Evolutionary conservation across 257 asterid genomes (phyloP), one percentile per base, ranked within the genome.

Genomic region (Nicotiana undulata): DNA sequence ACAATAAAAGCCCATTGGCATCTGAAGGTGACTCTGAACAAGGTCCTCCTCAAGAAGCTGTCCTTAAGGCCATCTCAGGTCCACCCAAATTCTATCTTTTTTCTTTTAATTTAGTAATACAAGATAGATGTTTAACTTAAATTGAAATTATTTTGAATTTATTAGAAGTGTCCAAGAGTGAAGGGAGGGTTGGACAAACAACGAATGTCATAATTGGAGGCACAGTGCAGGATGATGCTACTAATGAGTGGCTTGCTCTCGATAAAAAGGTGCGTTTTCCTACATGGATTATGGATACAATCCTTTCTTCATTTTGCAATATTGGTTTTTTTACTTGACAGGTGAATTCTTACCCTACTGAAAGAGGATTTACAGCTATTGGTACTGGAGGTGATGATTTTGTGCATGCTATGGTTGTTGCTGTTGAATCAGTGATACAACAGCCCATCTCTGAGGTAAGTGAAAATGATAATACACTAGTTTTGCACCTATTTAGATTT

Each of bases 311-410:
- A 44, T 72, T 70, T 11, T 20, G 20, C 24, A 70, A 63, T 63
- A 29, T 63, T 72, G 24, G 7, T 37, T 20, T 83, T 81, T 15
- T 68, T 79, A 74, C 74, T 80, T 37, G 58, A 76, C 46, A 95
- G 98, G 97, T 95, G 79, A 95, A 95, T 84, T 92, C 97, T 22
- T 93, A 95, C 82, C 99, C 99, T 58, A 93, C 97, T 11, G 94
- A 86, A 72, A 89, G 98, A 85, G 98, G 94, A 82, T 95, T 95
- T 85, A 95, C 98, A 3, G 99, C 99, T 78, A 95, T 95, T 77
- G 99, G 98, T 80, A 92, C 95, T 24, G 97, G 99, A 79, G 98
- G 98, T 77, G 94, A 93, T 75, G 98, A 95, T 87, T 95, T 95
- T 85, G 98, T 93, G 83, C 95, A 95, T 28, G 92, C 98, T 63